Conservation (phyloP, 768 basidiomycete genomes). For the Amylocystis lapponica region DNA sequence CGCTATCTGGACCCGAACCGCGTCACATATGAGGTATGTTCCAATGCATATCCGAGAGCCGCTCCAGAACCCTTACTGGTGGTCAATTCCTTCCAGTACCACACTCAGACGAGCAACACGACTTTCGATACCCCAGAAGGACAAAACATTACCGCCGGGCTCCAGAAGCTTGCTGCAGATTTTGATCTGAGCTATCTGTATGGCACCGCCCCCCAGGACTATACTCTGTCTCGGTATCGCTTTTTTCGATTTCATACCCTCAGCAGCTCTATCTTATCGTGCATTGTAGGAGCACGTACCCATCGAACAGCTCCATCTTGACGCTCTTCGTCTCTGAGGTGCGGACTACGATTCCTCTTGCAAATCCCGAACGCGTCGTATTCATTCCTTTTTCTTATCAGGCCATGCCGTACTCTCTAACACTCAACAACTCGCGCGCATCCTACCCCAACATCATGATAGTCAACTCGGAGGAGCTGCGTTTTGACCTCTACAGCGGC, state of each 20-base stretch:
- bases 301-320: conserved; percentile 53
- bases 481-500: conserved; percentile 63
- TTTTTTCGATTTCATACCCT: conserved; percentile 7
- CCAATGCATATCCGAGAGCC: no score
- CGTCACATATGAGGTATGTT: conserved; percentile 58
- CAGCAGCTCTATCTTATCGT: no score
- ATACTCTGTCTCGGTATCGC: conserved; percentile 51
- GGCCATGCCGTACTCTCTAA: conserved; percentile 50
- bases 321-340: conserved; percentile 49
- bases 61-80: not conserved
- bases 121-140: conserved; percentile 62
- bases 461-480: conserved; percentile 53
- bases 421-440: conserved; percentile 58
- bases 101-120: conserved; percentile 43
- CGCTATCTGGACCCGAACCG: conserved; percentile 80
- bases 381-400: conserved; percentile 12
- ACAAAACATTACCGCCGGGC: conserved; percentile 44
- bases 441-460: conserved; percentile 58
- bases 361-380: conserved; percentile 8
- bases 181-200: conserved; percentile 63
- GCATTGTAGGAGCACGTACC: conserved; percentile 34
- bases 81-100: conserved; percentile 56
- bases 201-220: conserved; percentile 74
- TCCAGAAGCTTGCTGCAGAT: conserved; percentile 43
- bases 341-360: conserved; percentile 5